Base-by-base conservation (phyloP, 208 protist species). In the Crithidia expoeki region DNA sequence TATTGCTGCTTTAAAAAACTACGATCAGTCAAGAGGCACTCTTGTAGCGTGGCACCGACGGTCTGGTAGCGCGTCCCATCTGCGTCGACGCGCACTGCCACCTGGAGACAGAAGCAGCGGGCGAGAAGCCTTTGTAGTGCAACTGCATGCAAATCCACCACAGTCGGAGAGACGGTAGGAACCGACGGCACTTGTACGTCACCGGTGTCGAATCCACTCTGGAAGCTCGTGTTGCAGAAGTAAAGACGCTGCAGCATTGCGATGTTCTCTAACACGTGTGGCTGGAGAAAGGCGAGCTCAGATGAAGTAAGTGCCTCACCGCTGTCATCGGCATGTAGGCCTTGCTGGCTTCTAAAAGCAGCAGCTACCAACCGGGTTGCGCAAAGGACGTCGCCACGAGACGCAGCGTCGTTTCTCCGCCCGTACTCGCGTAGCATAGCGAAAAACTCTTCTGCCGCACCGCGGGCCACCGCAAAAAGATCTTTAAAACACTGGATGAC, bases 1-100 rank as follows among this genome's bases (percentile, higher is more conserved):
- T 47, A 17, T 27, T 70, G 64, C 28, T 52, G 64, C 52, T 60
- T 58, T 52, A 70, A 5, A 40, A 70, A 70, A 19, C 64, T 70
- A 2, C 4, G 25, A 40, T 47, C 6, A 0, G 25, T 17, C 21
- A 70, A 30, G 25, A 33, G 23, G 50, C 64, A 70, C 42, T n/a
- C 42, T n/a, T 47, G 27, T 1, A 4, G 2, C n/a, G 32, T 7
- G 12, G 19, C 50, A 32, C 49, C 50, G 1, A 52, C 25, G 11
- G 52, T 60, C 40, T 49, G 19, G 64, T 70, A 70, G 28, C 21
- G 32, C 3, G 16, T 12, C 27, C 40, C 10, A 10, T 40, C 19
- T 3, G 27, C 52, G 0, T 27, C 40, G 38, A 32, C 27, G 38
- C 36, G 52, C 23, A 70, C 28, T 10, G 52, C 52, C 16, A 70